Evolutionary conservation across 2,329 filamentous ascomycete genomes (phyloP).

Genomic region (Beauveria sp.): DNA sequence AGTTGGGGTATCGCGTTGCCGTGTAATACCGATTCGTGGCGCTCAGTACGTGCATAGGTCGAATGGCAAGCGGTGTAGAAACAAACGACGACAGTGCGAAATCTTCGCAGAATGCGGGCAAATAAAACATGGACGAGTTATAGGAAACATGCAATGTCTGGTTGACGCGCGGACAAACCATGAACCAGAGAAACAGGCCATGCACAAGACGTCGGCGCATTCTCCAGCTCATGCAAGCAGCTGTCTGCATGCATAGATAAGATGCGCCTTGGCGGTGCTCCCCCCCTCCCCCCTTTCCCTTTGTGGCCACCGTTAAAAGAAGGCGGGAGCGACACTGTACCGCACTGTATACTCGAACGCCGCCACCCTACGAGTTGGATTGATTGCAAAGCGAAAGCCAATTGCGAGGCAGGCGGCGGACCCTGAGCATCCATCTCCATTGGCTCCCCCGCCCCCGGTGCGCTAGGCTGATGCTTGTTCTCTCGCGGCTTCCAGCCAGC

Average conservation of each 20-base stretch:
- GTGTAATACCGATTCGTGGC: neutral
- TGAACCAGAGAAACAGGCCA: neutral
- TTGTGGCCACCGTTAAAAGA: no score
- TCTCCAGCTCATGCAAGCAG: neutral
- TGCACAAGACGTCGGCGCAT: neutral
- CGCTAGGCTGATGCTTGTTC: slow-evolving; percentile 8
- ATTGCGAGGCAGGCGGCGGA: neutral
- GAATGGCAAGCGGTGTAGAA: neutral
- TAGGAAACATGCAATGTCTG: neutral
- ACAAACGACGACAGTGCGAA: neutral
- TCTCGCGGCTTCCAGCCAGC: neutral
- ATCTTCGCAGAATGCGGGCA: no score
- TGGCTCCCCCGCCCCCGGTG: neutral
- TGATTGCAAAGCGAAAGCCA: neutral
- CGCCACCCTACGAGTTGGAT: no score
- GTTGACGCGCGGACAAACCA: neutral
- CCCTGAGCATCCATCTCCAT: neutral
- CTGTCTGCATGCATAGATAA: neutral
- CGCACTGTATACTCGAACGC: neutral
- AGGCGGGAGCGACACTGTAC: neutral
- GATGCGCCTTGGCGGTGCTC: neutral
- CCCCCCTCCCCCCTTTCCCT: no score
- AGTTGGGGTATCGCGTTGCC: neutral
- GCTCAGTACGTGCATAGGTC: neutral
- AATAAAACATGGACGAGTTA: neutral